Conservation (phyloP, 1,284 basidiomycete species). For the Sphaerobolus stellatus region DNA sequence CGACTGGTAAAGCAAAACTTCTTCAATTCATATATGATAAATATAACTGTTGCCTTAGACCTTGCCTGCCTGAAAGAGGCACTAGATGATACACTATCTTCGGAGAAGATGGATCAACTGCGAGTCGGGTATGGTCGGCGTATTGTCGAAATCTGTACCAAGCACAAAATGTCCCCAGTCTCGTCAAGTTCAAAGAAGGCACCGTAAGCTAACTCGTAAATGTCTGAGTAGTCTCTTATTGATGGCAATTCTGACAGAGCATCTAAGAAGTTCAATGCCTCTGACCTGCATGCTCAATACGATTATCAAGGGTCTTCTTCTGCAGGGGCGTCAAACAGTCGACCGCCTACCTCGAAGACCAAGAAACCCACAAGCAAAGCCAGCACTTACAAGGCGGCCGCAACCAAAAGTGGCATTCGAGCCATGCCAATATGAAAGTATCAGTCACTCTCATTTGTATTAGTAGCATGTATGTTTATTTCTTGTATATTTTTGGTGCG, state of each 20-base stretch:
- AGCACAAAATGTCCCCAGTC: conserved; percentile 2
- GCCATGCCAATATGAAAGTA: conserved; percentile 9
- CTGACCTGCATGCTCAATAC: conserved; percentile 5
- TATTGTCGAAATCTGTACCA: conserved; percentile 9
- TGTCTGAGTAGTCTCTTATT: background rate
- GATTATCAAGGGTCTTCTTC: conserved; percentile 1
- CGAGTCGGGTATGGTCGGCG: conserved; percentile 5
- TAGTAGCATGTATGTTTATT: background rate
- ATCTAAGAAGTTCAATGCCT: conserved; percentile 4
- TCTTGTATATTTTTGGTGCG: background rate
- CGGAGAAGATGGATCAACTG: background rate
- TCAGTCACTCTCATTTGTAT: too few relatives aligned
- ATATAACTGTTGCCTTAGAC: conserved; percentile 1
- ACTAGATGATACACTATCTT: background rate
- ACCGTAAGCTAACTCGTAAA: background rate
- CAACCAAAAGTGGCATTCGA: background rate
- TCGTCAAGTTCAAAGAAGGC: background rate
- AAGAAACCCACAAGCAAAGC: too few relatives aligned
- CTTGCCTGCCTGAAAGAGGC: conserved; percentile 9
- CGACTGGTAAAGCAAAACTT: conserved; percentile 9
- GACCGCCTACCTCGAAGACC: background rate
- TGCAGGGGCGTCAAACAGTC: too few relatives aligned
- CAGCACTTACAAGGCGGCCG: background rate
- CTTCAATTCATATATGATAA: background rate
- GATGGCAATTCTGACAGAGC: background rate